Percentiles rank a stretch among this genome's conserved stretches.
Evolutionary conservation across 1,284 basidiomycete species (phyloP).

Genomic region (Malassezia yamatoensis): DNA sequence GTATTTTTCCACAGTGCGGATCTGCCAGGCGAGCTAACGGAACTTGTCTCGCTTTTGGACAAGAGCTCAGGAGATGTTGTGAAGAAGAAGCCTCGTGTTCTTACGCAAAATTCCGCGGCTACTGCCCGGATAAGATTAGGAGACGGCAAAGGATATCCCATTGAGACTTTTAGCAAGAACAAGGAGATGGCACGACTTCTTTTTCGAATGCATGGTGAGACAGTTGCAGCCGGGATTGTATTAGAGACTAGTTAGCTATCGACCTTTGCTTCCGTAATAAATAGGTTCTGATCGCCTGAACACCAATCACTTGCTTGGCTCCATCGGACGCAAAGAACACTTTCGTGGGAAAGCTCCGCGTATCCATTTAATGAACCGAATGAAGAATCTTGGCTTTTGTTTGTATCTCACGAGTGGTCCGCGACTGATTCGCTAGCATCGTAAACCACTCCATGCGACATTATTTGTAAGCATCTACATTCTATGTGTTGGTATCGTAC

Average conservation of each 20-base stretch:
- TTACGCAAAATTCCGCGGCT: conserved; percentile 72
- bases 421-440: too few relatives aligned
- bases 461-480: too few relatives aligned
- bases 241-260: conserved; percentile 20
- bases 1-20: conserved; percentile 89
- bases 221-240: conserved; percentile 64
- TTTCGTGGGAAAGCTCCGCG: too few relatives aligned
- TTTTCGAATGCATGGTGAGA: conserved; percentile 78
- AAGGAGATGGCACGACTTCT: conserved; percentile 94
- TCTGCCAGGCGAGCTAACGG: conserved; percentile 74
- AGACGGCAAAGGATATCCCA: conserved; percentile 26
- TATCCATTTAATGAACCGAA: too few relatives aligned
- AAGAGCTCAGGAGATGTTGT: conserved; percentile 63
- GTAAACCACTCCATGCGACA: too few relatives aligned
- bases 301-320: too few relatives aligned
- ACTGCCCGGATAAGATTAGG: conserved; percentile 61
- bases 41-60: conserved; percentile 68
- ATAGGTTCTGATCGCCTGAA: too few relatives aligned
- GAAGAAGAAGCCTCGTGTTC: conserved; percentile 67
- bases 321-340: too few relatives aligned
- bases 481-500: background rate
- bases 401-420: too few relatives aligned
- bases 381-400: too few relatives aligned
- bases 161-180: conserved; percentile 72
- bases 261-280: too few relatives aligned